A percentile compares a stretch with the other conserved stretches of the same genome.
Evolutionary conservation across 768 basidiomycete genomes (phyloP).

Genomic region (Multifurca ochricompacta): DNA sequence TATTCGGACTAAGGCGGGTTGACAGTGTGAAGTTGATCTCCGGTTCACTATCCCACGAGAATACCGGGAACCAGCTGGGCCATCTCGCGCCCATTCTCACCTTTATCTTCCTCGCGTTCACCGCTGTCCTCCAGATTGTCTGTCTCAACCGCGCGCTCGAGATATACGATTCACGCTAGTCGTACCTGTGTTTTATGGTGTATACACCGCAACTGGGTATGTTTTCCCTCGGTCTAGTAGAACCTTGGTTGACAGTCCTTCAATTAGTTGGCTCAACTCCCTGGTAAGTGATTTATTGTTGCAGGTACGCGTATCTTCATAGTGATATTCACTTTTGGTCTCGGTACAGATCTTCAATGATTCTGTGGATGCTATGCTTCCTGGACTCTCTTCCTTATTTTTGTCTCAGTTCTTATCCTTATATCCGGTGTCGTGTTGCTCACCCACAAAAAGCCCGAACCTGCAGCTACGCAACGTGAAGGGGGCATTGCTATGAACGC

Average conservation of each 20-base stretch:
- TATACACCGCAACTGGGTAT: slow-evolving; percentile 79
- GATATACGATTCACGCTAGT: slow-evolving; percentile 89
- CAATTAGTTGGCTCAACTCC: slow-evolving; percentile 50
- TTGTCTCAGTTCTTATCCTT: slow-evolving; percentile 77
- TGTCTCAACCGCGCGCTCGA: slow-evolving; percentile 87
- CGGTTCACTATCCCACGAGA: slow-evolving; percentile 68
- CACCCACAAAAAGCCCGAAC: slow-evolving; percentile 84
- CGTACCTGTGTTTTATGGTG: slow-evolving; percentile 91
- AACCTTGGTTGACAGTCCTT: not conserved
- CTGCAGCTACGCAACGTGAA: slow-evolving; percentile 27
- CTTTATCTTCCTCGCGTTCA: slow-evolving; percentile 46
- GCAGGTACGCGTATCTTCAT: not conserved
- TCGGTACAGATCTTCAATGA: slow-evolving; percentile 64
- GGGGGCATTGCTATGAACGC: slow-evolving; percentile 27
- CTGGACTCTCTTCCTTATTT: slow-evolving; percentile 86
- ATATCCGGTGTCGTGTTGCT: slow-evolving; percentile 90
- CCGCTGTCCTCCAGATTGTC: slow-evolving; percentile 85
- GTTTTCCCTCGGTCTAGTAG: slow-evolving; percentile 17
- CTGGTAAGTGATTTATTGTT: slow-evolving; percentile 29
- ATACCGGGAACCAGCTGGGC: slow-evolving; percentile 81
- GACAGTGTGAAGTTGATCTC: slow-evolving; percentile 72
- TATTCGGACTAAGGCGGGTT: slow-evolving; percentile 3
- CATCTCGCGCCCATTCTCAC: slow-evolving; percentile 73
- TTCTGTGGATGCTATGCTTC: slow-evolving; percentile 76
- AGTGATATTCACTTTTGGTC: not conserved